Evolutionary conservation across 73 alveolate genomes (phyloP), one percentile per base, ranked within the genome.

Genomic region (Chromera velia): DNA sequence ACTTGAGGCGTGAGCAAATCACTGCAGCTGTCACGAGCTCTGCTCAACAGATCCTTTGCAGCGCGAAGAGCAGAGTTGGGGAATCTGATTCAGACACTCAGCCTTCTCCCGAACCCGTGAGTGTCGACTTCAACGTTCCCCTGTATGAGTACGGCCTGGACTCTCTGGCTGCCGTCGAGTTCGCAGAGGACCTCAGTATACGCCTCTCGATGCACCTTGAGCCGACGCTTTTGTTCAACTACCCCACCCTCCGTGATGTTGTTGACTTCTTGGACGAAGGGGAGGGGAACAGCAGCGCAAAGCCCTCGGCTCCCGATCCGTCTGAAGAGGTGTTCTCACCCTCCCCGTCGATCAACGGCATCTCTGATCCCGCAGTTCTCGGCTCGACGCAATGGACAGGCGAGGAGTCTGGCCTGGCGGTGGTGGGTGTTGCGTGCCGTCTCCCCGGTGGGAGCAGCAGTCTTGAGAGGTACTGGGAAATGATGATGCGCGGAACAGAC

Each of bases 111-210:
- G n/a, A n/a, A n/a, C n/a, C n/a, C n/a, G n/a, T n/a, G n/a, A n/a
- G n/a, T n/a, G n/a, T 13, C 55, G 86, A 70, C 62, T 31, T 80
- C n/a, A 19, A 26, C 80, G 48, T 74, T 13, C 86, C 86, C 4
- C 18, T 80, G 75, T 47, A 66, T 7, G 74, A 68, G 34, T 68
- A 70, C 40, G 86, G 86, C 33, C 47, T 80, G 26, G 86, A 80
- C 65, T 80, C 86, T 34, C 17, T 80, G 74, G 79, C 86, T 0
- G 86, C 79, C 18, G 86, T 80, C 32, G 80, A 80, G 69, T 80
- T 80, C 74, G 33, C 80, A n/a, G 70, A 80, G 30, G 73, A 73
- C 27, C 80, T 80, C 22, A 10, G 55, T 0, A 28, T 7, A 13
- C 55, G 55, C 22, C 55, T 40, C 22, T 40, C 55, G 55, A 4